Conservation (phyloP, 108 stramenopile genomes). For the Nitzschia sp. region DNA sequence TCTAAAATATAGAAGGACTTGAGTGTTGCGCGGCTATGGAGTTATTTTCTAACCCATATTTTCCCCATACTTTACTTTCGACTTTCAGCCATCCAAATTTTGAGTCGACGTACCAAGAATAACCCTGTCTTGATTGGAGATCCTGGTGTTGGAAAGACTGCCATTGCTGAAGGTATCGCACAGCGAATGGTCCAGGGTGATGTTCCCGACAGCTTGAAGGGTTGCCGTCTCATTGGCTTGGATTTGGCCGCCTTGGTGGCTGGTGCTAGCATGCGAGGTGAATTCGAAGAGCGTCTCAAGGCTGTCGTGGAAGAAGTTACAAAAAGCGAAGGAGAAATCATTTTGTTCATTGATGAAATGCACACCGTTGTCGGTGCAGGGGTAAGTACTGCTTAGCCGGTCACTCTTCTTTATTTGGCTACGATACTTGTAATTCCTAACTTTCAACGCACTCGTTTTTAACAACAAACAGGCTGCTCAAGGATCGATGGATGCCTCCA, state of each 20-base stretch:
- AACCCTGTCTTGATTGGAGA: constrained; percentile 99
- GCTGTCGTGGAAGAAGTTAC: constrained; percentile 97
- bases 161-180: constrained; percentile 95
- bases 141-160: constrained; percentile 95
- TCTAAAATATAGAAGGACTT: no score
- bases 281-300: constrained; percentile 99
- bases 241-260: constrained; percentile 98
- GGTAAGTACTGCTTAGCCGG: constrained; percentile 17
- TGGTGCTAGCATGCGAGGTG: constrained; percentile 97
- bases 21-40: no score
- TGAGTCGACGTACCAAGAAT: constrained; percentile 97
- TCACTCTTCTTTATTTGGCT: no score
- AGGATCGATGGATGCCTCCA: constrained; percentile 97
- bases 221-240: constrained; percentile 88
- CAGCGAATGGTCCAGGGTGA: constrained; percentile 87
- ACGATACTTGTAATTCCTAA: no score
- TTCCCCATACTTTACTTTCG: no score
- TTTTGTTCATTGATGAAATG: constrained; percentile 99
- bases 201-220: constrained; percentile 82
- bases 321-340: constrained; percentile 91
- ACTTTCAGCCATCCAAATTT: constrained; percentile 96
- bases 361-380: constrained; percentile 99
- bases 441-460: background rate
- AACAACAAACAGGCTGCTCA: constrained; percentile 56
- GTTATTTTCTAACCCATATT: no score